A percentile compares a stretch with the other conserved stretches of the same genome.
Conservation (phyloP, 2,329 filamentous ascomycete genomes). For the Trichoderma sp. region DNA sequence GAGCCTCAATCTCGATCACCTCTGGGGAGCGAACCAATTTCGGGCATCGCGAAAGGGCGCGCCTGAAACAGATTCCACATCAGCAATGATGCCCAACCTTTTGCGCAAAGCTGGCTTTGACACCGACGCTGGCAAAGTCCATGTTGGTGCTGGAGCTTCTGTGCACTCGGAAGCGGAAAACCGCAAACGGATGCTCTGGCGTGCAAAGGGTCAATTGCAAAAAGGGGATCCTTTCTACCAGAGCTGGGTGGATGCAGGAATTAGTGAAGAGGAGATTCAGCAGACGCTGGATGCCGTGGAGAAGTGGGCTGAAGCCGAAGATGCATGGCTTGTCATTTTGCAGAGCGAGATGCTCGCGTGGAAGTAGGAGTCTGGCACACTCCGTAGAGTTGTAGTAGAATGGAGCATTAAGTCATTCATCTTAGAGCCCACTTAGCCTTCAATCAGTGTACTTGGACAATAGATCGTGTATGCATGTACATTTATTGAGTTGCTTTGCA, state of each 20-base stretch:
- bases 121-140: slow-evolving; percentile 12
- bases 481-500: neutral
- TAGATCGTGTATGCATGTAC: neutral
- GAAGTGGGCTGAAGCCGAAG: slow-evolving; percentile 8
- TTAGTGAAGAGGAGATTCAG: slow-evolving; percentile 15
- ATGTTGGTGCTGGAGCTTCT: neutral
- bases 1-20: slow-evolving; percentile 9
- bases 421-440: neutral
- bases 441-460: neutral
- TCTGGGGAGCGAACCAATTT: slow-evolving; percentile 16
- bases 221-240: slow-evolving; percentile 17
- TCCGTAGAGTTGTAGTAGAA: neutral
- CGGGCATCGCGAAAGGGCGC: slow-evolving; percentile 12
- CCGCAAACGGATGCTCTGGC: slow-evolving; percentile 13
- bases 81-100: slow-evolving; percentile 17
- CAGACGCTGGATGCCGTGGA: slow-evolving; percentile 3
- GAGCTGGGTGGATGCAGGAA: slow-evolving; percentile 21
- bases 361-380: neutral
- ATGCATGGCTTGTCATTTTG: slow-evolving; percentile 16
- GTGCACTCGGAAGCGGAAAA: slow-evolving; percentile 1
- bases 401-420: neutral
- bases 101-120: slow-evolving; percentile 9
- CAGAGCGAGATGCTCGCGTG: slow-evolving; percentile 22
- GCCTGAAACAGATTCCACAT: neutral
- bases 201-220: slow-evolving; percentile 13